Evolutionary conservation across 116 monocot genomes (phyloP), one percentile per base, ranked within the genome.

Genomic region (Phalaenopsis hybrid): DNA sequence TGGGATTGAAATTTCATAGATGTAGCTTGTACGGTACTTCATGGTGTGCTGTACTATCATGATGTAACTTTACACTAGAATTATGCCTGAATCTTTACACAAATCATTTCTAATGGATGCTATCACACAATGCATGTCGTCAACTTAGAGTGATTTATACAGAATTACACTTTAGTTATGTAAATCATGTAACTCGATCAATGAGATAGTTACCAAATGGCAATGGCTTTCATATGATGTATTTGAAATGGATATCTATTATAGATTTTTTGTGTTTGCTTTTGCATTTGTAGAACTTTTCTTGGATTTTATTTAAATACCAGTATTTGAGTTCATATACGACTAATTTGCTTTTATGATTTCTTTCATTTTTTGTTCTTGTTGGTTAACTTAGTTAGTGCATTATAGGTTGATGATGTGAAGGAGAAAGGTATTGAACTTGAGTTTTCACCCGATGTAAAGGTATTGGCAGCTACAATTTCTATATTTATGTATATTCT

Each of bases 381-480:
- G 45, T 72, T 25, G 37, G 37, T 41, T 43, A 15, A 72, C 17
- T 72, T 7, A n/a, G 16, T 72, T 41, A 72, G 72, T 72, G 72
- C 33, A 72, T 72, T 6, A 58, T 86, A 96, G 96, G 87, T 96
- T 50, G 90, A 92, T 76, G 88, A 88, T 44, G 85, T 88, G 91
- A 96, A 91, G 81, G 94, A 92, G 63, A 89, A 88, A 85, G 94
- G 96, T 44, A 87, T 94, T 84, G 94, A 96, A 88, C 89, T 79
- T 67, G 92, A 92, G 81, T 94, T 96, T 76, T 91, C 89, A 61
- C 92, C 94, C 18, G 96, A 94, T 85, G 76, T 76, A 41, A 96
- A 96, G 92, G 96, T 96, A 82, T 11, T 74, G 17, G 8, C 44
- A 48, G 17, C 37, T 75, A 9, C 2, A 44, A n/a, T 75, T 59